Percentiles rank a stretch among this genome's conserved stretches.
Evolutionary conservation across 1,284 basidiomycete genomes (phyloP).

Genomic region (Ganoderma lingzhi): DNA sequence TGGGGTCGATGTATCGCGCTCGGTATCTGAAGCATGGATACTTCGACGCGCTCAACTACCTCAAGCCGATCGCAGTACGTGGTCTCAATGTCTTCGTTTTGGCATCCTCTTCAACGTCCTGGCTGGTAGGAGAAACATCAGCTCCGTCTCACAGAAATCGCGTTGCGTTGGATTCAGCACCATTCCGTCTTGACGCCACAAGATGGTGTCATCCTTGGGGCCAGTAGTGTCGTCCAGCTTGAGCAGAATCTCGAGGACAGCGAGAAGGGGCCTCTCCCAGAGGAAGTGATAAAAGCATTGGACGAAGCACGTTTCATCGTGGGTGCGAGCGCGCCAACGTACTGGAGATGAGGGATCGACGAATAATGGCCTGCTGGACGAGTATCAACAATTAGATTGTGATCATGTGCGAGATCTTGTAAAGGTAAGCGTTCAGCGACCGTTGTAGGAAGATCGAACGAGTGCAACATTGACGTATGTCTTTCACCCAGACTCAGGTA

Average conservation of each 20-base stretch:
- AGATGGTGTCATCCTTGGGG: slow-evolving; percentile 52
- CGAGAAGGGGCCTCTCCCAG: slow-evolving; percentile 59
- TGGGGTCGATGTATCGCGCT: slow-evolving; percentile 49
- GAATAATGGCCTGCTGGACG: neutral
- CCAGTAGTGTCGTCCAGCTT: slow-evolving; percentile 48
- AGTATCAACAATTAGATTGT: neutral
- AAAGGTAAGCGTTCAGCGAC: neutral
- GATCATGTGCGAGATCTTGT: neutral
- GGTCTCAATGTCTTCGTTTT: neutral
- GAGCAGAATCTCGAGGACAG: slow-evolving; percentile 46
- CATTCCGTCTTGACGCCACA: slow-evolving; percentile 51
- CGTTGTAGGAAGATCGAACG: neutral
- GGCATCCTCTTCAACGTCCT: neutral
- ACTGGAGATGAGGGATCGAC: slow-evolving; percentile 52
- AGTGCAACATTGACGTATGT: neutral
- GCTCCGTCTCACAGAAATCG: slow-evolving; percentile 52
- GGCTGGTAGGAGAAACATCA: slow-evolving; percentile 47
- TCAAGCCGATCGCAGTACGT: slow-evolving; percentile 47
- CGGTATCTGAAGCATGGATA: slow-evolving; percentile 55
- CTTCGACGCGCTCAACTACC: slow-evolving; percentile 53
- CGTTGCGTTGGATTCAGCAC: slow-evolving; percentile 54
- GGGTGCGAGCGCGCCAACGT: slow-evolving; percentile 51
- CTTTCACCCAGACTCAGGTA: neutral
- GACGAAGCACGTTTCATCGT: slow-evolving; percentile 59
- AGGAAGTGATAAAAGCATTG: slow-evolving; percentile 58